Evolutionary conservation across 257 asterid species (phyloP), one percentile per base, ranked within the genome.

Genomic region (Thymus mandschuricus): DNA sequence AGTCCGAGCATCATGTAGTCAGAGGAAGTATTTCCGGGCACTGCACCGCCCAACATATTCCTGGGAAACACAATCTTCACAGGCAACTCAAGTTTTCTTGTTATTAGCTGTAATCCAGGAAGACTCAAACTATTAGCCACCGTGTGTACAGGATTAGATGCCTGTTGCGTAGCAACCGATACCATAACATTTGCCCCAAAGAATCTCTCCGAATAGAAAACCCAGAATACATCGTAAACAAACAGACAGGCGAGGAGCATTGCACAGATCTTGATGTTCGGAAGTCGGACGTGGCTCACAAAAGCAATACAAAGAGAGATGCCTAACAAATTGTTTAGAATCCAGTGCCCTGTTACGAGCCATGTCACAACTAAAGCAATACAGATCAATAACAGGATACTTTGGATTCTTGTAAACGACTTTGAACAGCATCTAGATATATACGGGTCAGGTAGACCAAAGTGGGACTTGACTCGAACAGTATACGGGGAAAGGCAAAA

Each of bases 151-250:
- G 98, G 99, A 81, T 94, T 94, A 58, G 95, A 85, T 27, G 97
- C 96, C 68, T 91, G 92, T 68, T 94, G 98, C 1, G 97, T 94
- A 31, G 98, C 99, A 65, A 94, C 99, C 6, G 96, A 88, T 66
- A 94, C 97, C 99, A 94, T 94, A 74, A 94, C 98, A 57, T 94
- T 94, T 69, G 91, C 96, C 55, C 98, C 99, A 63, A 94, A 94
- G 81, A 94, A 79, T 64, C 96, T 91, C 85, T 94, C 97, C 0
- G 99, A 94, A 69, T 72, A 94, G 80, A 91, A 94, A 68, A 94
- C 99, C 99, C 99, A 94, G 76, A 94, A 94, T 69, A 94, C 79
- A 78, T 91, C 99, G 55, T 94, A 94, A 49, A 94, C 86, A 66
- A 94, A 94, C 81, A 94, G 81, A 73, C 99, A 91, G 44, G 66